Evolutionary conservation across 2,329 filamentous ascomycete genomes (phyloP), one percentile per base, ranked within the genome.

Genomic region (Epichloe uncinata): DNA sequence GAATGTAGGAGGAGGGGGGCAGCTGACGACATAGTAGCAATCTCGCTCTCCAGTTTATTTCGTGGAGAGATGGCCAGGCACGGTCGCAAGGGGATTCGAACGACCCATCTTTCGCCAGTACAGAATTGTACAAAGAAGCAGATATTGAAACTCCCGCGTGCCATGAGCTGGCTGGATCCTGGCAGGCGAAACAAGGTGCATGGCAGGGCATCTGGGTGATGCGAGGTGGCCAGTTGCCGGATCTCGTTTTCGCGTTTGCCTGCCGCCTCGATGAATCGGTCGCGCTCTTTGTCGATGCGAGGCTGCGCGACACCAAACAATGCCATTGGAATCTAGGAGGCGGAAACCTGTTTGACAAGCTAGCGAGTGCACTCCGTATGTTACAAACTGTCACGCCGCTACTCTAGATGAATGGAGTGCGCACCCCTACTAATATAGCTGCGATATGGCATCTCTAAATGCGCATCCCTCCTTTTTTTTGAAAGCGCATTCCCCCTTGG

Each of bases 101-200:
- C 45, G 35, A 50, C 48, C 16, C 45, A 48, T 48, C 38, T 18
- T 16, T 44, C 44, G 15, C 45, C 45, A 15, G 30, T 16, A 8
- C 4, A 3, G n/a, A 45, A 44, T 26, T 45, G 38, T 3, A 51
- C 41, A 16, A 51, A 51, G 45, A 38, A 51, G 40, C 40, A 51
- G 20, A 48, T 41, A 15, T 51, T 48, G 41, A 30, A 51, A 18
- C 15, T 51, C n/a, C 45, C 45, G n/a, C 45, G 33, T 2, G 33
- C 41, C 26, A 30, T 9, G 8, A 30, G 26, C 1, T 30, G 26
- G 26, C 26, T 30, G 8, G 26, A 30, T 30, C 26, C 26, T 30
- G 26, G 26, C 26, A 9, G 26, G 26, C 26, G 26, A 9, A 30
- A 30, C 26, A 30, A 38, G 8, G 26, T 30, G 26, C 26, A 30